These are phyloP conservation scores for Aspergillus conjunctus DNA, from an alignment of 495 filamentous ascomycete species.

Conservation along the genomic window DNA sequence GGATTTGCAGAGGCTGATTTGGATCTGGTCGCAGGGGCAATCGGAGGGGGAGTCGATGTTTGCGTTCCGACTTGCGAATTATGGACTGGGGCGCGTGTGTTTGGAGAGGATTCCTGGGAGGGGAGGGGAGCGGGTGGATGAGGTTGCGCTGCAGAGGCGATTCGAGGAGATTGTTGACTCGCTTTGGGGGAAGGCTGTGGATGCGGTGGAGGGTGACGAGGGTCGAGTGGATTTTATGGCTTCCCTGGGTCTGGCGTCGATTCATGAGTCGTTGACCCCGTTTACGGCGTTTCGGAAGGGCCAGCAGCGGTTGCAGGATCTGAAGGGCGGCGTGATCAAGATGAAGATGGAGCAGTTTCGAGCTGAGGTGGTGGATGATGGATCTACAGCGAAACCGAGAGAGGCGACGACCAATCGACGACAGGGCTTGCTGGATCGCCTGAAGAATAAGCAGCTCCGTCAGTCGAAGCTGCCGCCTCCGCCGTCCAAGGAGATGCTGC, in stretches of 20 bases:
- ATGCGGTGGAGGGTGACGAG: constrained; percentile 31
- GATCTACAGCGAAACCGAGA: constrained; percentile 23
- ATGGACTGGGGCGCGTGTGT: constrained; percentile 47
- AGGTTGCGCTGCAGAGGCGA: constrained; percentile 37
- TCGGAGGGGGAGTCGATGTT: constrained; percentile 20
- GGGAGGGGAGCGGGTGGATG: constrained; percentile 26
- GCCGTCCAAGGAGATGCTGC: constrained; percentile 45
- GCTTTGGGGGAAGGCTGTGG: constrained; percentile 43
- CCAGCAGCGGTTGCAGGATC: constrained; percentile 50
- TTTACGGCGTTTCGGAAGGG: constrained; percentile 47
- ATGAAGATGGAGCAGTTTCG: constrained; percentile 42
- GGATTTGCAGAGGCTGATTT: constrained; percentile 48
- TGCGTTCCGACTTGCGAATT: constrained; percentile 45
- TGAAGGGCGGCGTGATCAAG: constrained; percentile 46
- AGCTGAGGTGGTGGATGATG: constrained; percentile 22
- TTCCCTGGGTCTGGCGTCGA: constrained; percentile 37
- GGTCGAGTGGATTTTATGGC: constrained; percentile 30
- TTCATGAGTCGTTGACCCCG: constrained; percentile 48
- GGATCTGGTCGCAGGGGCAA: constrained; percentile 41
- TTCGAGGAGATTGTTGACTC: constrained; percentile 43
- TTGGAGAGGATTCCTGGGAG: constrained; percentile 27
- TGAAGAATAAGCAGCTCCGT: constrained; percentile 47
- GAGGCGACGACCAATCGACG: constrained; percentile 41
- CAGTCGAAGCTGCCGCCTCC: constrained; percentile 49
- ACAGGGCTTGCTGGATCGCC: constrained; percentile 45